Evolutionary conservation across 805 yeast species (phyloP).

Genomic region (Myxozyma melibiosi): DNA sequence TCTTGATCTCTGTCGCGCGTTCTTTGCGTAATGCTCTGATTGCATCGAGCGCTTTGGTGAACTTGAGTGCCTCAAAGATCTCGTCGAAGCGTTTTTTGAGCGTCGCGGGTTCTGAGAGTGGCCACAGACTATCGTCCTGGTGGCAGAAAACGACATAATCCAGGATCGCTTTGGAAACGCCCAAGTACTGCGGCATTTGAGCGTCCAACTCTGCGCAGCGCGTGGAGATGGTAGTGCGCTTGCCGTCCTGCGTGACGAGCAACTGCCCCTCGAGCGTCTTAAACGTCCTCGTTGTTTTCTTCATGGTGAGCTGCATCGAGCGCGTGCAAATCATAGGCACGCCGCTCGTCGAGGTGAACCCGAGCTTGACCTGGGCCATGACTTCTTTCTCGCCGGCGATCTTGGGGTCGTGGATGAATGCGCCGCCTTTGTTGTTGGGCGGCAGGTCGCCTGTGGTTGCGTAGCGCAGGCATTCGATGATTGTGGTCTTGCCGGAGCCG

Average conservation of each 20-base stretch:
- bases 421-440: slow-evolving; percentile 94
- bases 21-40: slow-evolving; percentile 77
- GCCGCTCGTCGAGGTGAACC: slow-evolving; percentile 73
- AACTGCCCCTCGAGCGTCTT: slow-evolving; percentile 91
- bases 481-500: slow-evolving; percentile 95
- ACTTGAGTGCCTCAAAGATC: slow-evolving; percentile 91
- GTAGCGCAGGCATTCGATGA: slow-evolving; percentile 90
- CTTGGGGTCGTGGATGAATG: slow-evolving; percentile 87
- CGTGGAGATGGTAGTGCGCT: slow-evolving; percentile 73
- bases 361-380: slow-evolving; percentile 86
- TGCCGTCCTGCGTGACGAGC: slow-evolving; percentile 60
- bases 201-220: slow-evolving; percentile 81
- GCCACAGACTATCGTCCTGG: slow-evolving; percentile 97
- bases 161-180: slow-evolving; percentile 83
- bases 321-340: slow-evolving; percentile 83
- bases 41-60: slow-evolving; percentile 83
- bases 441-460: slow-evolving; percentile 96
- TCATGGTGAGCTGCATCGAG: slow-evolving; percentile 71
- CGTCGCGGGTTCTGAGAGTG: slow-evolving; percentile 84
- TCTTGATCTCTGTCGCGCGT: slow-evolving; percentile 69
- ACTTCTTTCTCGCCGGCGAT: slow-evolving; percentile 65
- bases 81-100: slow-evolving; percentile 94
- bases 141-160: slow-evolving; percentile 96
- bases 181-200: slow-evolving; percentile 78
- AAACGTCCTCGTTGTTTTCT: slow-evolving; percentile 67